phyloP scores from a whole-genome alignment of 2,329 filamentous ascomycete species.

The Metarhizium robertsii region DNA sequence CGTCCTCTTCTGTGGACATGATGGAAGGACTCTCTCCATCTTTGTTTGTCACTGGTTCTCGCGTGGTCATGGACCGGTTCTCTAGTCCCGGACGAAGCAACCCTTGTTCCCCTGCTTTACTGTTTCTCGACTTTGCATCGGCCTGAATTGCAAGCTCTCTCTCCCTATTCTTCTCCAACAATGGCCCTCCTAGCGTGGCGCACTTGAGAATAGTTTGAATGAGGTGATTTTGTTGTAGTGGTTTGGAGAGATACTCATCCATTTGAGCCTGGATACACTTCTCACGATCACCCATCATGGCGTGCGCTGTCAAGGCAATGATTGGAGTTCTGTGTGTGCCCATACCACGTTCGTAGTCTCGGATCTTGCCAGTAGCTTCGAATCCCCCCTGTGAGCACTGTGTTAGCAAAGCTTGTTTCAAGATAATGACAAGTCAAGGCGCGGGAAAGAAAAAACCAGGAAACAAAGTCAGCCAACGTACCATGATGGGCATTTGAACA shows the following conservation, averaged over 20 bases:
- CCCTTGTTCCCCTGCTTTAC: conserved; percentile 26
- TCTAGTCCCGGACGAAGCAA: conserved; percentile 35
- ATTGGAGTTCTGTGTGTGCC: conserved; percentile 81
- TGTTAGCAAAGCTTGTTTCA: conserved; percentile 23
- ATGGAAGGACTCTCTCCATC: conserved; percentile 55
- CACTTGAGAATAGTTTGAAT: conserved; percentile 98
- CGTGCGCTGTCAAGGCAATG: conserved; percentile 92
- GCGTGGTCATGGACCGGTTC: conserved; percentile 59
- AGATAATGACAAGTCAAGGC: not conserved
- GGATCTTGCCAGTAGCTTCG: conserved; percentile 92
- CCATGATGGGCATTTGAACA: conserved; percentile 99
- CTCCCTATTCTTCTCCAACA: conserved; percentile 68
- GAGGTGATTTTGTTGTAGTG: conserved; percentile 90
- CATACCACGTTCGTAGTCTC: conserved; percentile 82
- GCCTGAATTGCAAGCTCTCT: conserved; percentile 44
- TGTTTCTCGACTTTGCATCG: conserved; percentile 35
- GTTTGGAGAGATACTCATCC: conserved; percentile 98
- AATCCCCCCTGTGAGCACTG: conserved; percentile 65
- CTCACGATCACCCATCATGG: conserved; percentile 96
- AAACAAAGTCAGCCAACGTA: conserved; percentile 22
- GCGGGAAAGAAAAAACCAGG: not conserved
- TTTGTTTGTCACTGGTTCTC: conserved; percentile 44
- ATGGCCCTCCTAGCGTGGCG: conserved; percentile 76
- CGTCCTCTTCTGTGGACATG: conserved; percentile 31
- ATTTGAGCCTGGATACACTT: conserved; percentile 98